Conservation (phyloP, 768 basidiomycete species). For the Coprinellus micaceus region DNA sequence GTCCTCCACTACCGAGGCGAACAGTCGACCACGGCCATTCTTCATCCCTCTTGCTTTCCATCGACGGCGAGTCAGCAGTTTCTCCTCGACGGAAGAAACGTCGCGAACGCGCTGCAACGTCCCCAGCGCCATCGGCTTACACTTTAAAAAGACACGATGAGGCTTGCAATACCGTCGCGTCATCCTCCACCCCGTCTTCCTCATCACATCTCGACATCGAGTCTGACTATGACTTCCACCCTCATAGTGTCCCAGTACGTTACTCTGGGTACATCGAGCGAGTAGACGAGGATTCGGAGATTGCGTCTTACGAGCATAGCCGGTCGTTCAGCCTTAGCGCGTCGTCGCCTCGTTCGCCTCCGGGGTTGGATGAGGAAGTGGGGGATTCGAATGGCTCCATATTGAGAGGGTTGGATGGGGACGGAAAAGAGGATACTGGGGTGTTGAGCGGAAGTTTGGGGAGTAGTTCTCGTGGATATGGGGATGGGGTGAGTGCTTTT, state of each 20-base stretch:
- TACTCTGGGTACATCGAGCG: slow-evolving; percentile 51
- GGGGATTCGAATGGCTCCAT: background rate
- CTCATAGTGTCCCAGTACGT: slow-evolving; percentile 32
- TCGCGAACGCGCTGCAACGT: background rate
- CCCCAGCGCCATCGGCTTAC: background rate
- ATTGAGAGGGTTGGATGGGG: background rate
- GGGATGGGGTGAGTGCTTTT: background rate
- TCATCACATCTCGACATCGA: background rate
- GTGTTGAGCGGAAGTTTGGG: background rate
- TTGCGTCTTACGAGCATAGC: slow-evolving; percentile 45
- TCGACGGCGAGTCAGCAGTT: no score
- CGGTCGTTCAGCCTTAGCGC: slow-evolving; percentile 14
- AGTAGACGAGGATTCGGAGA: slow-evolving; percentile 50
- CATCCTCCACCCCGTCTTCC: background rate
- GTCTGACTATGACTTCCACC: background rate
- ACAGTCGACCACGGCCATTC: slow-evolving; percentile 51
- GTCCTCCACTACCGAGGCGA: slow-evolving; percentile 28
- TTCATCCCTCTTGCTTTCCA: slow-evolving; percentile 28
- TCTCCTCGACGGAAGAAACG: background rate
- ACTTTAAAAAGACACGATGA: background rate
- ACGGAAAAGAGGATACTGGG: background rate
- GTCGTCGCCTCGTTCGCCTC: background rate
- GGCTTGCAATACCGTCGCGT: background rate
- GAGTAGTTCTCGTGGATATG: background rate
- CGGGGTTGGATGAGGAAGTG: slow-evolving; percentile 11